A percentile compares a stretch with the other conserved stretches of the same genome.
Conservation (phyloP, 2,329 filamentous ascomycete genomes). For the Venturia aucupariae region DNA sequence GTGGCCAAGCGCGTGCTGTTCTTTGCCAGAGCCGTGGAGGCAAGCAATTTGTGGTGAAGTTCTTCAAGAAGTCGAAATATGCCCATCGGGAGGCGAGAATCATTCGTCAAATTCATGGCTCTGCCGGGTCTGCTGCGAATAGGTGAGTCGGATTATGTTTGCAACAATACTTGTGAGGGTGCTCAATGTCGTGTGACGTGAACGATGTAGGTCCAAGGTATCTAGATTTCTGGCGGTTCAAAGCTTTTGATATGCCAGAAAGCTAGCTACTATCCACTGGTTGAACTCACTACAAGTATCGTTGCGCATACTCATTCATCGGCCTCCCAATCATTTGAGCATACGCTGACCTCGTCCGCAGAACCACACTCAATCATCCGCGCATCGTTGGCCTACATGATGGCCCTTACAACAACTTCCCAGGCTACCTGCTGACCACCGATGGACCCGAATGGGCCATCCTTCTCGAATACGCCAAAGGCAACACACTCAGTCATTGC, state of each 20-base stretch:
- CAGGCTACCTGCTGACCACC: neutral
- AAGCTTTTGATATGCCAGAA: too few species aligned
- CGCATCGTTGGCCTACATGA: neutral
- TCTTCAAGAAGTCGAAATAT: neutral
- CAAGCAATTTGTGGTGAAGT: neutral
- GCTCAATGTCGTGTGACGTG: too few species aligned
- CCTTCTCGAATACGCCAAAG: neutral
- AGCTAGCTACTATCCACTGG: too few species aligned
- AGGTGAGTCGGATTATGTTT: too few species aligned
- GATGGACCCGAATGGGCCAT: neutral
- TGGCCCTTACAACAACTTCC: constrained; percentile 1
- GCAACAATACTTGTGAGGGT: too few species aligned
- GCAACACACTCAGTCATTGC: neutral
- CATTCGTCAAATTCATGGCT: neutral
- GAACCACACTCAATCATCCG: neutral
- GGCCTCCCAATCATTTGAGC: too few species aligned
- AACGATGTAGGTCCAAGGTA: neutral
- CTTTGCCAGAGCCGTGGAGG: neutral
- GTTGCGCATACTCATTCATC: too few species aligned
- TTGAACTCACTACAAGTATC: too few species aligned
- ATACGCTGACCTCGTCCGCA: neutral
- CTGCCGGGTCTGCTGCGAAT: neutral
- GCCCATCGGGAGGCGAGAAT: neutral
- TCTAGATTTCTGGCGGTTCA: neutral
- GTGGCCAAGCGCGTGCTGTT: neutral